Base-by-base conservation (phyloP, 2,329 filamentous ascomycete species). In the Fusarium brevicatenulatum region DNA sequence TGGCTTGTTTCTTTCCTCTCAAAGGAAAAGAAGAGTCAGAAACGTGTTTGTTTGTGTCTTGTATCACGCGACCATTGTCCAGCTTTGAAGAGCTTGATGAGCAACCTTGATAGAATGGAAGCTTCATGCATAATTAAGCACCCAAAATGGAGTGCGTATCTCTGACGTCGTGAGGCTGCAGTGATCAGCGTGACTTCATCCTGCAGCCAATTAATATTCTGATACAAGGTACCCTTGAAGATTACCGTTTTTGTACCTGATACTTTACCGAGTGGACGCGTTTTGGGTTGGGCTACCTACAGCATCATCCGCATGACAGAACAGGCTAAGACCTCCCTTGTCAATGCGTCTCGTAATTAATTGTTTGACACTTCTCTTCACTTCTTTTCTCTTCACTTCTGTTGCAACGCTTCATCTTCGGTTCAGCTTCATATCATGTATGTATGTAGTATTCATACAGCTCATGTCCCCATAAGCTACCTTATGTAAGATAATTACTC, bases 141-240 rank as follows among this genome's bases (percentile, higher is more conserved):
- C 9, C n/a, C 7, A 42, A 21, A 49, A 58, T 58, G 21, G 21
- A 46, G 18, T 67, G 65, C 72, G 58, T 64, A 55, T 46, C 49
- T 70, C 73, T 74, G 73, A 71, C 59, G 69, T 73, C 55, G 68
- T 62, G 70, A 62, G 56, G 49, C 56, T 60, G 40, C 66, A 58
- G 58, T 66, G 63, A 69, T 66, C 75, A 66, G 40, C 55, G 73
- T 76, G 76, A 78, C 76, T 77, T 78, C 73, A 76, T 72, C 63
- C 58, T 76, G 73, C 76, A 77, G 65, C 73, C 54, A 50, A 44
- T 57, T 52, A 42, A 54, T 55, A 57, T 57, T 53, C 66, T 57
- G 62, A 13, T 36, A 30, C 74, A 66, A 65, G 71, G 76, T 76
- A 76, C 71, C 76, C 69, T 68, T 74, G 72, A 66, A 52, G 28